Evolutionary conservation across 2,329 filamentous ascomycete genomes (phyloP).

Genomic region (Fusarium sp.): DNA sequence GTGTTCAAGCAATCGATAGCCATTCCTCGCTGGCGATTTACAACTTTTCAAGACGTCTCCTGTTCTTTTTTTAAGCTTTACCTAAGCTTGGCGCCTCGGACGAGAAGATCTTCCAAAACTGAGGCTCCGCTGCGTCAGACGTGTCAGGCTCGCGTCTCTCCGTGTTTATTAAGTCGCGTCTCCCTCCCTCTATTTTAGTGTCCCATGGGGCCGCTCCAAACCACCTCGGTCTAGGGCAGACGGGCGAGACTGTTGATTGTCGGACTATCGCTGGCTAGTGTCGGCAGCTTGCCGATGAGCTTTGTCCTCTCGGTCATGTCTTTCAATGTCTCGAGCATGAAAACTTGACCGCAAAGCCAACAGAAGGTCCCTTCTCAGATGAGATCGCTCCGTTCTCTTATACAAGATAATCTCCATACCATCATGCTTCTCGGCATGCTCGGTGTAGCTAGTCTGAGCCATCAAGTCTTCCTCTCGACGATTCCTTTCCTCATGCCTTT

Average conservation of each 20-base stretch:
- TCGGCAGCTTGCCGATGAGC: neutral
- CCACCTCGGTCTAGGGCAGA: slow-evolving; percentile 9
- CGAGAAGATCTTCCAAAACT: neutral
- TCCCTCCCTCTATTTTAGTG: slow-evolving; percentile 12
- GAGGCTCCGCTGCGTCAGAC: slow-evolving; percentile 5
- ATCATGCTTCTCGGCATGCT: slow-evolving; percentile 7
- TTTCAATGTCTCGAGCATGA: slow-evolving; percentile 1
- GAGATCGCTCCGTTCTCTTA: neutral
- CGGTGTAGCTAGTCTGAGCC: slow-evolving; percentile 8
- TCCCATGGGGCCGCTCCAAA: slow-evolving; percentile 11
- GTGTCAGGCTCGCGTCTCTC: slow-evolving; percentile 23
- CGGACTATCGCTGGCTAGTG: neutral
- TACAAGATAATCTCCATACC: slow-evolving; percentile 1
- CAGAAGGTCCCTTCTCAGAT: neutral
- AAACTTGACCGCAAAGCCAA: neutral
- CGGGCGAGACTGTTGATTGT: neutral
- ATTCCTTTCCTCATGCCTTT: slow-evolving; percentile 14
- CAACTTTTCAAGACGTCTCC: slow-evolving; percentile 13
- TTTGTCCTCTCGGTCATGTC: neutral
- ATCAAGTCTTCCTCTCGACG: neutral
- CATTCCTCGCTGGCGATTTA: slow-evolving; percentile 22
- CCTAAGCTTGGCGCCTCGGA: neutral
- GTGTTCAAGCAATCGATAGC: slow-evolving; percentile 14
- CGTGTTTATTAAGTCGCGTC: slow-evolving; percentile 24
- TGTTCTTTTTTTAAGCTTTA: slow-evolving; percentile 18